Evolutionary conservation across 257 asterid species (phyloP), one percentile per base, ranked within the genome.

Genomic region (Rauvolfia tetraphylla): DNA sequence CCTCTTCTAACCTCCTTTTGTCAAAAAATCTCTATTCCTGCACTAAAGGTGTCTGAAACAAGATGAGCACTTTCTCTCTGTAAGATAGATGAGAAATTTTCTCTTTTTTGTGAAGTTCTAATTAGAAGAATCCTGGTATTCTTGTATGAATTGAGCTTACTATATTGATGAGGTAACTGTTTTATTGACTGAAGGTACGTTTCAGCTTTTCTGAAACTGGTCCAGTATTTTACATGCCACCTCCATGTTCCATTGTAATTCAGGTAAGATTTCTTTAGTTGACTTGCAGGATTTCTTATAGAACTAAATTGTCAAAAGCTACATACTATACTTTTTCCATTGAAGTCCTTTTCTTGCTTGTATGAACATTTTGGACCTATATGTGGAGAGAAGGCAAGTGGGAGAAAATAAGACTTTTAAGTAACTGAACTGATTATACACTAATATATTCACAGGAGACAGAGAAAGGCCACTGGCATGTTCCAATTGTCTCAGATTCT

Each of bases 401-500:
- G 66, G 41, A 65, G 51, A 20, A 65, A 8, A 65, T 29, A 29
- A 51, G 44, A 25, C 12, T 27, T n/a, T n/a, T 5, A 27, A 77
- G 70, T 72, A 23, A 68, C 9, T 61, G 18, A 20, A 27, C 34
- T 69, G 18, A 79, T 75, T 76, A 74, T 15, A n/a, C n/a, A n/a
- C 51, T 69, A 73, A 75, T 79, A 7, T 59, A 27, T 71, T 71
- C 54, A 78, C 80, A 93, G 97, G 98, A 91, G 76, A 87, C 98
- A 23, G 92, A 88, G 79, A 81, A 87, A 80, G 98, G 98, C 73
- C 90, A 89, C 79, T 93, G 98, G 97, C 98, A 93, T 81, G 77
- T 93, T 81, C 97, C 98, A 31, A 79, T 90, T 62, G 86, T 67
- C 79, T 87, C 97, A 22, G 90, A 89, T 76, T 70, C 74, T 44